A percentile compares a stretch with the other conserved stretches of the same genome.
phyloP scores from a whole-genome alignment of 2,329 filamentous ascomycete genomes.

The Trichophyton mentagrophytes region DNA sequence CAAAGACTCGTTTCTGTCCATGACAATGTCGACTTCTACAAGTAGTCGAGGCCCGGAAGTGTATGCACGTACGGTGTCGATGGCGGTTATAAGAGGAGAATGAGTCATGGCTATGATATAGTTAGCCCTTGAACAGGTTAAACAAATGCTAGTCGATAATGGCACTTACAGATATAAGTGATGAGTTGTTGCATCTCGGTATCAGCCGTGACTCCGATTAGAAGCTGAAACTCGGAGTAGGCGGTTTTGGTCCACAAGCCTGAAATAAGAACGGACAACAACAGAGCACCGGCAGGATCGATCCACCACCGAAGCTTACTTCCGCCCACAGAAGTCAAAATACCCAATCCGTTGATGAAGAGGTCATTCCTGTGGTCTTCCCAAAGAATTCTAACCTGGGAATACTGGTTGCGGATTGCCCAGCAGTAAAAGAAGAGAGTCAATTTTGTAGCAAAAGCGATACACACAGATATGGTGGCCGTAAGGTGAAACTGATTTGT shows the following conservation, averaged over 20 bases:
- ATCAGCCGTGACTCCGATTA: conserved; percentile 79
- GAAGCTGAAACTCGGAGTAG: conserved; percentile 74
- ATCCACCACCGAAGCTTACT: conserved; percentile 88
- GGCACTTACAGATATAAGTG: conserved; percentile 58
- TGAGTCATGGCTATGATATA: conserved; percentile 58
- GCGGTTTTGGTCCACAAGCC: conserved; percentile 73
- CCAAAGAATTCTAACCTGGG: conserved; percentile 84
- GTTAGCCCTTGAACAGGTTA: background rate
- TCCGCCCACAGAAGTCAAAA: conserved; percentile 82
- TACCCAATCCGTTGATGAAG: conserved; percentile 88
- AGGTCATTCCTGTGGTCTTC: conserved; percentile 95
- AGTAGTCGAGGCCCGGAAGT: conserved; percentile 80
- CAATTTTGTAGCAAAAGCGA: conserved; percentile 78
- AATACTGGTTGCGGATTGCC: conserved; percentile 79
- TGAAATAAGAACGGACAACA: conserved; percentile 67
- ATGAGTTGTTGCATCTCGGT: conserved; percentile 83
- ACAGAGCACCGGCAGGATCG: conserved; percentile 79
- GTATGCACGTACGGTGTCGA: conserved; percentile 91
- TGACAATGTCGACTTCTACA: conserved; percentile 92
- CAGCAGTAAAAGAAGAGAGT: conserved; percentile 82
- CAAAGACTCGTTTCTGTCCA: conserved; percentile 63
- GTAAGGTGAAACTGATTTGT: conserved; percentile 62
- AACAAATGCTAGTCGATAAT: conserved; percentile 27
- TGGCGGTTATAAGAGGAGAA: conserved; percentile 63
- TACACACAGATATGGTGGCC: conserved; percentile 69